These are phyloP conservation scores for Syzygium oleosum DNA, from an alignment of 345 rosid species.

Conservation along the genomic window DNA sequence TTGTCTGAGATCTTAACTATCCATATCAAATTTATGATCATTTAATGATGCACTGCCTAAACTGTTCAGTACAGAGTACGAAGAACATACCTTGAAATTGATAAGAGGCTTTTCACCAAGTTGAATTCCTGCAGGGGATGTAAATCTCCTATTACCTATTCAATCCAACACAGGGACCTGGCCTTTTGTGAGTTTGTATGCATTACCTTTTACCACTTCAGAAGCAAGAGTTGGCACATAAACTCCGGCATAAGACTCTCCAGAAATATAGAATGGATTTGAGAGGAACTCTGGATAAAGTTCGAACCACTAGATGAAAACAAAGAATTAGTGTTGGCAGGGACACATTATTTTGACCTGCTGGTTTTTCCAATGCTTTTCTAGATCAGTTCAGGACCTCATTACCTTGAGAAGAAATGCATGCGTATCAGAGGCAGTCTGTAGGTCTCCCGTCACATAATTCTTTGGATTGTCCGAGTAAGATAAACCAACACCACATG, in stretches of 20 bases:
- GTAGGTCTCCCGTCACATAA: constrained; percentile 22
- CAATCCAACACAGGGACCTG: background rate
- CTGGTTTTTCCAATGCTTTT: background rate
- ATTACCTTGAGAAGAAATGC: constrained; percentile 44
- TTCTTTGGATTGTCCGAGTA: constrained; percentile 16
- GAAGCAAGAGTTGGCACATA: constrained; percentile 29
- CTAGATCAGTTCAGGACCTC: background rate
- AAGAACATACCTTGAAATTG: constrained; percentile 26
- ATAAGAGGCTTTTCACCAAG: constrained; percentile 16
- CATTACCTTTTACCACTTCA: constrained; percentile 19
- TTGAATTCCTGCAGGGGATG: constrained; percentile 13
- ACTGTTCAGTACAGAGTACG: background rate
- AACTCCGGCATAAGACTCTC: constrained; percentile 40
- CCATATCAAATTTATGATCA: background rate
- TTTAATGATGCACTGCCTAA: background rate
- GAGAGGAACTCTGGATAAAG: constrained; percentile 23
- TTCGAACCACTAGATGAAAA: constrained; percentile 29
- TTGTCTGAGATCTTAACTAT: background rate
- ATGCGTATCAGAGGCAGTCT: constrained; percentile 38
- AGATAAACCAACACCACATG: constrained; percentile 51
- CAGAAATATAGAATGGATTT: constrained; percentile 32
- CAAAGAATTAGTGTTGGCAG: background rate
- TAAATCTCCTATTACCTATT: too few relatives aligned
- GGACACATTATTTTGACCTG: background rate
- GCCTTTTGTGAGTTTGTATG: background rate